Evolutionary conservation across 208 protist genomes (phyloP).

Genomic region (Trypanosoma cruzi): DNA sequence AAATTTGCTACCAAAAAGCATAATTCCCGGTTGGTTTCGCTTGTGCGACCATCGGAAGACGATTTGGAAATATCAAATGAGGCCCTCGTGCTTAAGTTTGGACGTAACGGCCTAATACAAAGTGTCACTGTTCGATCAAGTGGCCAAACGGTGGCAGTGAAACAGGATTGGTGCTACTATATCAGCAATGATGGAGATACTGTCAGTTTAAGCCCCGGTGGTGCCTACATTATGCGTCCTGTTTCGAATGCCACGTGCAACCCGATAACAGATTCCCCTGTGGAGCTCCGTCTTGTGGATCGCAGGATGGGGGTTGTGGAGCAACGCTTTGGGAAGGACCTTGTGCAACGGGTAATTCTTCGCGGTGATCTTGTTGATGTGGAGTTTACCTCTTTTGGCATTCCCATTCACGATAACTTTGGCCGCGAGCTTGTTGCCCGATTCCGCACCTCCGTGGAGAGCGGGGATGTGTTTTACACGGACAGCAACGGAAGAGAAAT

Average conservation of each 20-base stretch:
- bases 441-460: slow-evolving; percentile 20
- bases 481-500: slow-evolving; percentile 59
- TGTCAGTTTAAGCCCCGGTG: background rate
- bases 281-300: slow-evolving; percentile 3
- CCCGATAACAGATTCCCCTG: background rate
- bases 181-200: slow-evolving; percentile 7
- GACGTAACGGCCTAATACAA: slow-evolving; percentile 1
- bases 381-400: slow-evolving; percentile 25
- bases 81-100: background rate
- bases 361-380: slow-evolving; percentile 17
- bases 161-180: slow-evolving; percentile 21
- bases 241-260: slow-evolving; percentile 1
- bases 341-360: slow-evolving; percentile 18
- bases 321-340: slow-evolving; percentile 13
- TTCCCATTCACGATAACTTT: slow-evolving; percentile 17
- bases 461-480: slow-evolving; percentile 38
- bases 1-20: no score
- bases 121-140: background rate
- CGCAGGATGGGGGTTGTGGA: slow-evolving; percentile 8
- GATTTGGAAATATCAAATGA: background rate
- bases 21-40: background rate
- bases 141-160: background rate
- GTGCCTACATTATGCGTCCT: slow-evolving; percentile 28
- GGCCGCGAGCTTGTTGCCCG: slow-evolving; percentile 18
- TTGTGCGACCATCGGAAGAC: background rate